Conservation (phyloP, 805 yeast genomes). For the Cyberlindnera euphorbiae region DNA sequence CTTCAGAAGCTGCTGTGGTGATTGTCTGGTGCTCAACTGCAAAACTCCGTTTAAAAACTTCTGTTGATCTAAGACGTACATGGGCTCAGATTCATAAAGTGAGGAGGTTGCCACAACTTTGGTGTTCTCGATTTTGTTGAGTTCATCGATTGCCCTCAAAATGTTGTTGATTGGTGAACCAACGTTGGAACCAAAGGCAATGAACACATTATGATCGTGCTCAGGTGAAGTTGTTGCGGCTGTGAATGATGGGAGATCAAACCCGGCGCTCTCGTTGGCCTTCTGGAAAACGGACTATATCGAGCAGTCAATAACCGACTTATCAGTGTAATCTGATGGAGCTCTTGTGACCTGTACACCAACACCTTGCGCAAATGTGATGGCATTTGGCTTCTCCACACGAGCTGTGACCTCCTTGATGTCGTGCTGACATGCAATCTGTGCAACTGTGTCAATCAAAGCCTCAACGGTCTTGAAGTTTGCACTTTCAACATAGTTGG, state of each 20-base stretch:
- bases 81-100: slow-evolving; percentile 83
- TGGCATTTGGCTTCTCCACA: slow-evolving; percentile 85
- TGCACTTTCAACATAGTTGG: slow-evolving; percentile 64
- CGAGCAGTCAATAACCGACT: slow-evolving; percentile 12
- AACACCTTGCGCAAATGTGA: slow-evolving; percentile 82
- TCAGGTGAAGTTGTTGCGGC: slow-evolving; percentile 25
- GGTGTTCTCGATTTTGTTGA: slow-evolving; percentile 32
- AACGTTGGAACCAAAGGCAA: slow-evolving; percentile 88
- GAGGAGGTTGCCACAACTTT: slow-evolving; percentile 62
- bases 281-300: not conserved
- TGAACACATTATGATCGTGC: slow-evolving; percentile 47
- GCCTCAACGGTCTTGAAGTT: slow-evolving; percentile 93
- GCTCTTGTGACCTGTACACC: slow-evolving; percentile 71
- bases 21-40: slow-evolving; percentile 52
- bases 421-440: slow-evolving; percentile 38
- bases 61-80: slow-evolving; percentile 80
- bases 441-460: slow-evolving; percentile 67
- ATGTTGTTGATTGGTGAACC: slow-evolving; percentile 72
- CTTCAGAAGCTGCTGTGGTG: slow-evolving; percentile 60
- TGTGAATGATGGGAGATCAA: slow-evolving; percentile 27
- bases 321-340: slow-evolving; percentile 34
- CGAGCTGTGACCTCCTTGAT: slow-evolving; percentile 45
- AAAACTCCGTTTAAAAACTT: slow-evolving; percentile 83
- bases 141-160: slow-evolving; percentile 43
- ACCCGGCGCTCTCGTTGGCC: slow-evolving; percentile 1